These are phyloP conservation scores for Barnettozyma populi DNA, from an alignment of 805 yeast genomes.

Conservation along the genomic window DNA sequence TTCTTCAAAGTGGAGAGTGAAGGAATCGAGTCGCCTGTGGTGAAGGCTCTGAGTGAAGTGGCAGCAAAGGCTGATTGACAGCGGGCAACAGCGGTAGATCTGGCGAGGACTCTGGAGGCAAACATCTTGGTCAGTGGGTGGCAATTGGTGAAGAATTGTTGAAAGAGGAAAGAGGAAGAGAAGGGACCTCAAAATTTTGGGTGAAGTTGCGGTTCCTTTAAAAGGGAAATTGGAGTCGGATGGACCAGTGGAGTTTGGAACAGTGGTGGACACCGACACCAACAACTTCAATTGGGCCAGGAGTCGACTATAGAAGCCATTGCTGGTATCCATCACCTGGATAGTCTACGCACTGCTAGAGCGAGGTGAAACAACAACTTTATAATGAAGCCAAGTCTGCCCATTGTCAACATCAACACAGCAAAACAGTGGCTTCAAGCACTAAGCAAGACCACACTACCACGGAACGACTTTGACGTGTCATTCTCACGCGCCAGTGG, in stretches of 20 bases:
- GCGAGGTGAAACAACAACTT: background rate
- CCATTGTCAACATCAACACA: background rate
- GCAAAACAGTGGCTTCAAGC: constrained; percentile 40
- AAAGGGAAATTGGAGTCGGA: background rate
- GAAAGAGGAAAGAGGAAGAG: background rate
- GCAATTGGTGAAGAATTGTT: background rate
- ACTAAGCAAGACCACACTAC: constrained; percentile 13
- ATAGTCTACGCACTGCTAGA: no score
- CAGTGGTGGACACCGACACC: background rate
- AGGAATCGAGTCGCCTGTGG: constrained; percentile 63
- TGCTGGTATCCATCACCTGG: background rate
- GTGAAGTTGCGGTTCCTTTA: background rate
- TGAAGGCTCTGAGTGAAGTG: constrained; percentile 27
- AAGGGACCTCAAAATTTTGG: background rate
- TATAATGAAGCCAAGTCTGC: background rate
- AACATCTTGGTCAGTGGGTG: background rate
- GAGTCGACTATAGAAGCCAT: constrained; percentile 1
- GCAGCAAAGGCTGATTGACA: constrained; percentile 18
- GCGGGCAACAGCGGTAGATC: background rate
- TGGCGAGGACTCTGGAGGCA: background rate
- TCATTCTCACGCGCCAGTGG: constrained; percentile 63
- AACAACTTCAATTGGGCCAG: background rate
- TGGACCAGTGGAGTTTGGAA: background rate
- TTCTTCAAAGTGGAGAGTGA: constrained; percentile 44
- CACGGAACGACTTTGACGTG: constrained; percentile 32